Conservation (phyloP, 2,329 filamentous ascomycete species). For the Stenocarpella maydis region DNA sequence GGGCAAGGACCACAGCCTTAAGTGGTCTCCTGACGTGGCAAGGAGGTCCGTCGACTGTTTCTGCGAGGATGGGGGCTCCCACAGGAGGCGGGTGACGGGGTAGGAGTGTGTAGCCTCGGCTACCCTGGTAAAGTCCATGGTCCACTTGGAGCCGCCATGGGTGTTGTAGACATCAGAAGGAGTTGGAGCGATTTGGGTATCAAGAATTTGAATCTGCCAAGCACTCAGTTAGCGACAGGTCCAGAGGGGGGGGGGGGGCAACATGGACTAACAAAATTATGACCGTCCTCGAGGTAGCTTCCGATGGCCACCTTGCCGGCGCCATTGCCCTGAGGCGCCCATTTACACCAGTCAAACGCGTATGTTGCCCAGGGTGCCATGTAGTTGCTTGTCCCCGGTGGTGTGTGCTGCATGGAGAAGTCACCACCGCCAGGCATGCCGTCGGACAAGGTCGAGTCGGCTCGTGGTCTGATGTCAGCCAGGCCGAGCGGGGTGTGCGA, state of each 20-base stretch:
- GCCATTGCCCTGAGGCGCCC: slow-evolving; percentile 80
- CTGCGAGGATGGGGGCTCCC: slow-evolving; percentile 94
- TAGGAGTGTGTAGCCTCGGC: slow-evolving; percentile 98
- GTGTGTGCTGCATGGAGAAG: slow-evolving; percentile 72
- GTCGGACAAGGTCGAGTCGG: slow-evolving; percentile 82
- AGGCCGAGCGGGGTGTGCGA: slow-evolving; percentile 91
- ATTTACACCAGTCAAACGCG: slow-evolving; percentile 99
- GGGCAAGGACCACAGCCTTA: slow-evolving; percentile 92
- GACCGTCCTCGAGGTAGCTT: slow-evolving; percentile 96
- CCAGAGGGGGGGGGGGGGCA: background rate
- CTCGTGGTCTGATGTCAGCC: slow-evolving; percentile 88
- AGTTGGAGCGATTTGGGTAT: slow-evolving; percentile 80
- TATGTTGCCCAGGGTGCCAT: slow-evolving; percentile 95
- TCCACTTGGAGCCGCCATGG: slow-evolving; percentile 72
- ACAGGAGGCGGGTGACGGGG: slow-evolving; percentile 91
- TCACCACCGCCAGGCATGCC: slow-evolving; percentile 67
- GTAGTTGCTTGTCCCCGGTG: slow-evolving; percentile 86
- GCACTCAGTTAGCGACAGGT: background rate
- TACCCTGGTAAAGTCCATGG: slow-evolving; percentile 89
- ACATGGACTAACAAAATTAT: slow-evolving; percentile 81
- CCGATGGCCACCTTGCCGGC: slow-evolving; percentile 94
- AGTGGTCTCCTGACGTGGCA: slow-evolving; percentile 92
- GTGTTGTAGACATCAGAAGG: slow-evolving; percentile 73
- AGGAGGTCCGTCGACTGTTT: slow-evolving; percentile 96
- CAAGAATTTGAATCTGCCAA: slow-evolving; percentile 91